phyloP scores from a whole-genome alignment of 106 monocot genomes.

The Narthecium ossifragum region DNA sequence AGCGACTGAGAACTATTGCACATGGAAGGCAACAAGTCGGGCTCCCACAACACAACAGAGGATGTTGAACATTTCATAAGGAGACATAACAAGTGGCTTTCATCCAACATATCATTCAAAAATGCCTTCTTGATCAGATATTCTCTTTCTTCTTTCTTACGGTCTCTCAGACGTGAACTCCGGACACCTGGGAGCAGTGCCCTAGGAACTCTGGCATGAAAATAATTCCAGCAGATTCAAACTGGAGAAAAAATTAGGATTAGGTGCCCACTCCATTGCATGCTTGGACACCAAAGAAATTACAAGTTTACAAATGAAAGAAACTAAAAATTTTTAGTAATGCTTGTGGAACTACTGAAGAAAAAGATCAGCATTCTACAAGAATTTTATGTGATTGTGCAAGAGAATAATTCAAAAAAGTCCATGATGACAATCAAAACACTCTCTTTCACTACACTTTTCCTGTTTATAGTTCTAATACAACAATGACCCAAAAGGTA shows the following conservation, averaged over 20 bases:
- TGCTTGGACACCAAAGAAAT: constrained; percentile 67
- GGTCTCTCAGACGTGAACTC: constrained; percentile 81
- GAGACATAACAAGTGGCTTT: constrained; percentile 40
- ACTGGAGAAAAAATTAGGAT: constrained; percentile 79
- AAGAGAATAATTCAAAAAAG: not conserved
- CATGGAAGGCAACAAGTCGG: constrained; percentile 43
- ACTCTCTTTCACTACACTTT: no score
- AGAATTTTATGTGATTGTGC: not conserved
- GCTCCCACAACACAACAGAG: constrained; percentile 74
- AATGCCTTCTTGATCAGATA: constrained; percentile 77
- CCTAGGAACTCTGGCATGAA: constrained; percentile 92
- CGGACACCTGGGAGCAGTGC: constrained; percentile 54
- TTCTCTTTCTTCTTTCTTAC: constrained; percentile 94
- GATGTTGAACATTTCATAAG: constrained; percentile 46
- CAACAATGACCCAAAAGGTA: no score
- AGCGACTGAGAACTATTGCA: constrained; percentile 19
- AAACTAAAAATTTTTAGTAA: not conserved
- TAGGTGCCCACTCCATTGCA: constrained; percentile 65
- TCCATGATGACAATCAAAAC: no score
- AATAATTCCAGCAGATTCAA: constrained; percentile 98
- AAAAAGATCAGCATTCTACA: not conserved
- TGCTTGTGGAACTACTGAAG: not conserved
- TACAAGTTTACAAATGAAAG: not conserved
- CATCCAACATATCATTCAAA: constrained; percentile 72
- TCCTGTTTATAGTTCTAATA: no score